Evolutionary conservation across 2,329 filamentous ascomycete genomes (phyloP).

Genomic region (Colletotrichum sp.): DNA sequence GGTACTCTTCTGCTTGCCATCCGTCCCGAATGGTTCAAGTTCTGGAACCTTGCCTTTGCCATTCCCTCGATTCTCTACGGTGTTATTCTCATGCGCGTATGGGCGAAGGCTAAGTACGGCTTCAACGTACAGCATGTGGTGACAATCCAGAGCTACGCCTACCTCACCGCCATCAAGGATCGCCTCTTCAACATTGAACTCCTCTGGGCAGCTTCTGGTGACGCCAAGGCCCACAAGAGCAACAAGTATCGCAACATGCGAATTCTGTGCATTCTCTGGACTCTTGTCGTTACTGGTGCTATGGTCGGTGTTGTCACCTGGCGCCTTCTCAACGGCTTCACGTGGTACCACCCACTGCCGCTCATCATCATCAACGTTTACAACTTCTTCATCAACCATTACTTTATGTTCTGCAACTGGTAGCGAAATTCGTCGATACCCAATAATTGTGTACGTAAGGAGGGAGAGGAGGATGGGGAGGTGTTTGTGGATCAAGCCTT

Average conservation of each 20-base stretch:
- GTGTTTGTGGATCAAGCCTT: not conserved
- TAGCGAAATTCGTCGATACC: not conserved
- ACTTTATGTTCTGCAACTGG: slow-evolving; percentile 40
- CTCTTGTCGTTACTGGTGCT: slow-evolving; percentile 32
- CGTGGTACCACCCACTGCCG: slow-evolving; percentile 44
- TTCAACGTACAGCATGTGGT: slow-evolving; percentile 47
- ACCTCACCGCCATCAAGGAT: slow-evolving; percentile 46
- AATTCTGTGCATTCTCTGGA: slow-evolving; percentile 42
- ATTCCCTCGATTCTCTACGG: slow-evolving; percentile 44
- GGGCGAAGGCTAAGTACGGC: slow-evolving; percentile 44
- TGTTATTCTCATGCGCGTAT: slow-evolving; percentile 41
- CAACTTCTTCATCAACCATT: slow-evolving; percentile 43
- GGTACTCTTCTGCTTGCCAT: slow-evolving; percentile 44
- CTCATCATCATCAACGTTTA: slow-evolving; percentile 41
- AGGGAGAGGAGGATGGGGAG: not conserved
- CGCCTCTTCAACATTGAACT: slow-evolving; percentile 42
- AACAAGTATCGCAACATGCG: slow-evolving; percentile 49
- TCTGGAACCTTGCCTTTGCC: slow-evolving; percentile 49
- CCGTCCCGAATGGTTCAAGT: slow-evolving; percentile 44
- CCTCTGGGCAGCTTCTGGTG: slow-evolving; percentile 43
- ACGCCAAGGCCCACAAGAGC: slow-evolving; percentile 43
- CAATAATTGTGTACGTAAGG: not conserved
- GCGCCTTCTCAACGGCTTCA: slow-evolving; percentile 34
- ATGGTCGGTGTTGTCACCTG: slow-evolving; percentile 39
- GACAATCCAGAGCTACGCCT: slow-evolving; percentile 46